Evolutionary conservation across 306 rosid species (phyloP).

Genomic region (Fragaria vesca): DNA sequence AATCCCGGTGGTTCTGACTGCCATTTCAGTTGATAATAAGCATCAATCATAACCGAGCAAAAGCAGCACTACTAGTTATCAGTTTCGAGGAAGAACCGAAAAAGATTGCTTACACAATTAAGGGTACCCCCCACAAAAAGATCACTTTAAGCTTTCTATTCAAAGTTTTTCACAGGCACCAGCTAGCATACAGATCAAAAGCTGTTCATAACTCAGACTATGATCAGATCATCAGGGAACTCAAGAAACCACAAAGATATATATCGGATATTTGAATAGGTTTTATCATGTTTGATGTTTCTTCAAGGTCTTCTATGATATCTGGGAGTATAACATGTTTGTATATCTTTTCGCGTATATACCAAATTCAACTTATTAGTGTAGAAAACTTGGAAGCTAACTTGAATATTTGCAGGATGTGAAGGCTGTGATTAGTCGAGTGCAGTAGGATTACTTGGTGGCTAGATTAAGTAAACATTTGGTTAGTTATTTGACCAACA

Average conservation of each 20-base stretch:
- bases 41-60: neutral
- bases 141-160: constrained; percentile 5
- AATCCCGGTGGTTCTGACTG: neutral
- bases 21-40: neutral
- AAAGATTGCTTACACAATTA: neutral
- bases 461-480: constrained; percentile 1
- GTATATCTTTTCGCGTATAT: no score
- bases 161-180: neutral
- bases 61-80: constrained; percentile 18
- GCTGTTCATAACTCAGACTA: neutral
- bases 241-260: neutral
- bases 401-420: neutral
- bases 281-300: neutral
- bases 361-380: neutral
- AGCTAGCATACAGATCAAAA: constrained; percentile 1
- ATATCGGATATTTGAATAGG: neutral
- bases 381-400: neutral
- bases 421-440: neutral
- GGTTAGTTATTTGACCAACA: neutral
- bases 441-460: neutral
- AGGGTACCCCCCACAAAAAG: constrained; percentile 1
- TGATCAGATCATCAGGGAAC: neutral
- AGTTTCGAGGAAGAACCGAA: constrained; percentile 1
- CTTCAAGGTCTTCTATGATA: neutral
- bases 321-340: neutral